Base-by-base conservation (phyloP, 2,329 filamentous ascomycete genomes). In the Beauveria rudraprayagi region DNA sequence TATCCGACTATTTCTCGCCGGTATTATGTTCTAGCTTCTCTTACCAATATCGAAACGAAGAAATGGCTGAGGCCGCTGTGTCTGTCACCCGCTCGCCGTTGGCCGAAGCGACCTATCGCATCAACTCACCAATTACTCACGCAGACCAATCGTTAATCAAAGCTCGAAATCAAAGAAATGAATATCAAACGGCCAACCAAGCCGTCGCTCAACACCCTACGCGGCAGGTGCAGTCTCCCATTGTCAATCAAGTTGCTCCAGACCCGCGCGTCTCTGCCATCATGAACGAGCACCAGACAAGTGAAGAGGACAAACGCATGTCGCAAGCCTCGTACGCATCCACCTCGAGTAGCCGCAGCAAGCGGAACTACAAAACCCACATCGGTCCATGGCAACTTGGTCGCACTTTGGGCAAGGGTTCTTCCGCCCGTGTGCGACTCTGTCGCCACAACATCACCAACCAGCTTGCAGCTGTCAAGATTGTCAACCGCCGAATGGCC, bases 301-400 rank as follows among this genome's bases (percentile, higher is more conserved):
- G 57, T 26, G 73, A 76, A 6, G 72, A 73, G 3, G 65, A 67
- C 48, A 76, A 73, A 63, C 72, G 75, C 41, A 67, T 73, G 40
- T 77, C 76, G 5, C 74, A 75, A 59, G 73, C 72, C 24, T 77
- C 75, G n/a, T 73, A 76, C 61, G 70, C 73, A 9, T 77, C 75
- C 22, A 73, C 74, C 0, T 73, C 74, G 11, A 77, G 74, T 63
- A 70, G 72, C 43, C 70, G 73, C 41, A 75, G 74, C 63, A 75
- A 72, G 61, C 74, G 73, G 64, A 76, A 75, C 28, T 77, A 78
- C 65, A 88, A 88, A 75, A 90, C 88, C 11, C 88, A 91, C 68
- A 90, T 99, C 68, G 94, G 94, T 0, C 93, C 93, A 66, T 99
- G 94, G 94, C 87, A 93, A 66, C 78, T 99, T 3, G 94, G 94